Evolutionary conservation across 495 filamentous ascomycete species (phyloP).

Genomic region (Penicillium riverlandense): DNA sequence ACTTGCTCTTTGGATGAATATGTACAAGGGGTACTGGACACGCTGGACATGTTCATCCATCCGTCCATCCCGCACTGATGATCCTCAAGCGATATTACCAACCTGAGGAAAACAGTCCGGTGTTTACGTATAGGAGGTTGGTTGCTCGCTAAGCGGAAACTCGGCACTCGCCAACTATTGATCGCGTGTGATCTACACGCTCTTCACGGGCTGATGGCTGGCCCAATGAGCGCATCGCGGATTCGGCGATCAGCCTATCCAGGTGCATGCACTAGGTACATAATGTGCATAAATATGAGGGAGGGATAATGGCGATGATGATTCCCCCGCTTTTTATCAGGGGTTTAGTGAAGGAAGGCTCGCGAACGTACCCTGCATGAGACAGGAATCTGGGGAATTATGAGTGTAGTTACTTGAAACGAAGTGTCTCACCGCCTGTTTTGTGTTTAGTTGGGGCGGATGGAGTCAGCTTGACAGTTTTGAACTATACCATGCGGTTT

Average conservation of each 20-base stretch:
- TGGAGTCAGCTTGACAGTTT: too few species aligned
- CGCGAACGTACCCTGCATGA: too few species aligned
- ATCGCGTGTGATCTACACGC: constrained; percentile 2
- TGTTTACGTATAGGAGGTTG: too few species aligned
- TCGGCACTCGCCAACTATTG: constrained; percentile 8
- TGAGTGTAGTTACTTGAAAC: too few species aligned
- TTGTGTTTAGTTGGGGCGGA: too few species aligned
- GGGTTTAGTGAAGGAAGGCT: too few species aligned
- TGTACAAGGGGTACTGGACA: too few species aligned
- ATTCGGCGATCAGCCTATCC: not conserved
- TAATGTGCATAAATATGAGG: not conserved
- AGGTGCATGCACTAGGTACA: not conserved
- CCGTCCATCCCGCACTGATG: not conserved
- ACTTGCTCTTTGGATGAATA: too few species aligned
- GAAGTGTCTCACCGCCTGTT: too few species aligned
- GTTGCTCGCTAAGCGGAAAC: constrained; percentile 2
- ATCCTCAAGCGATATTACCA: constrained; percentile 7
- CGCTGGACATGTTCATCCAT: too few species aligned
- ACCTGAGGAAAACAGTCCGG: not conserved
- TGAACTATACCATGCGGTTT: too few species aligned
- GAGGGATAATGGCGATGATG: not conserved
- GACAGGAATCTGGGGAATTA: too few species aligned
- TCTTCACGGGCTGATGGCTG: constrained; percentile 1
- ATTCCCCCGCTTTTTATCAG: not conserved
- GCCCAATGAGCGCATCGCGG: not conserved